These are phyloP conservation scores for Acer negundo DNA, from an alignment of 345 rosid genomes.

Conservation along the genomic window DNA sequence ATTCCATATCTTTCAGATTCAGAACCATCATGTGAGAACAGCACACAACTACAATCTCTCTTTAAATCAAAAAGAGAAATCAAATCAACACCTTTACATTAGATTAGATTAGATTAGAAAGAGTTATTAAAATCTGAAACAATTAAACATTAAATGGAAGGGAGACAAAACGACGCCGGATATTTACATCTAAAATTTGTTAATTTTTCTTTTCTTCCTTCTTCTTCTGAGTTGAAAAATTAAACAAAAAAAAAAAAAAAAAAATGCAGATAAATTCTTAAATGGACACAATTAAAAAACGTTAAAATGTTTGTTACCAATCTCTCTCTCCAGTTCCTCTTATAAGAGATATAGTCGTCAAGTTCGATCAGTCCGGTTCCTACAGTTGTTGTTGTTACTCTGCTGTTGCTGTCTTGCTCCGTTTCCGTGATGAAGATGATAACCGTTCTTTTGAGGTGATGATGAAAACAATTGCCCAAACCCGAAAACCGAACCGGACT, in stretches of 20 bases:
- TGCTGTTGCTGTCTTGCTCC: conserved; percentile 29
- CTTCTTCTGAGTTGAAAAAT: conserved; percentile 2
- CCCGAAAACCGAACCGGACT: conserved; percentile 52
- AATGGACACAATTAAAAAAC: not conserved
- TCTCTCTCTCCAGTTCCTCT: not conserved
- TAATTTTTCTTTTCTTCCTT: not conserved
- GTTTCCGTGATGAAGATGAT: not conserved
- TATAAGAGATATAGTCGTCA: conserved; percentile 16
- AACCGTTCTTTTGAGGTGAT: conserved; percentile 44
- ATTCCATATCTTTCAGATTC: conserved; percentile 30
- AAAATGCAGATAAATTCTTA: conserved; percentile 10
- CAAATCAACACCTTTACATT: not conserved
- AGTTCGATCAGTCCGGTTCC: conserved; percentile 36
- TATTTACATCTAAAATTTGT: conserved; percentile 13
- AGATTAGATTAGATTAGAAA: not conserved
- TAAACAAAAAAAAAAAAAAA: conserved; percentile 9
- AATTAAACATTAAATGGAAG: too few relatives aligned
- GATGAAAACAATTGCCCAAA: conserved; percentile 60
- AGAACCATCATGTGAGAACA: not conserved
- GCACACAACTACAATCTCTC: too few relatives aligned
- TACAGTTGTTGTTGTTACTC: conserved; percentile 29
- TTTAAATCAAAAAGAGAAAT: not conserved
- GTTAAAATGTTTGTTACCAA: conserved; percentile 14
- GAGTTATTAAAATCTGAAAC: not conserved
- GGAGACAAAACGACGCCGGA: not conserved